Conservation (phyloP, 2,329 filamentous ascomycete genomes). For the Taxawa tesnikishii region DNA sequence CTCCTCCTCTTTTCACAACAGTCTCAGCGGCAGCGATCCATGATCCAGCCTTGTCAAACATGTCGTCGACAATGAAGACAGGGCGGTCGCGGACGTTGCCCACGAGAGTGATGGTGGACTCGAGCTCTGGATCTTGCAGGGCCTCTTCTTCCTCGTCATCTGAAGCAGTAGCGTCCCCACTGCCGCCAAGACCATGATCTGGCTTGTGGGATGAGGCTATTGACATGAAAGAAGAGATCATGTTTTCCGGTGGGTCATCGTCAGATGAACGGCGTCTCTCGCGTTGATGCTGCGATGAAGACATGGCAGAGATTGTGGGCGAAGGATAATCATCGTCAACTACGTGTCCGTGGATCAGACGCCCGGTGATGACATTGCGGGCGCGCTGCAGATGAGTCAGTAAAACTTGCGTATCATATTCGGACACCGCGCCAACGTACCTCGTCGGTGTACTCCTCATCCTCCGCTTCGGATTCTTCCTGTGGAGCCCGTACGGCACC, state of each 20-base stretch:
- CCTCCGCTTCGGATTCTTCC: constrained; percentile 18
- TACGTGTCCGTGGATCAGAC: constrained; percentile 85
- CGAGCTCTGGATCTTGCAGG: constrained; percentile 66
- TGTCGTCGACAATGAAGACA: constrained; percentile 94
- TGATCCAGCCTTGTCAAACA: constrained; percentile 94
- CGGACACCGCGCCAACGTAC: constrained; percentile 7
- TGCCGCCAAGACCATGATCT: constrained; percentile 58
- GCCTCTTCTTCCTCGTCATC: constrained; percentile 90
- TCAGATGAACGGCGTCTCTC: constrained; percentile 31
- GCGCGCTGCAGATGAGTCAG: constrained; percentile 39
- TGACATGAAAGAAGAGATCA: constrained; percentile 73
- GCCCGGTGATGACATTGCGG: constrained; percentile 79
- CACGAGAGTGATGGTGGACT: constrained; percentile 95
- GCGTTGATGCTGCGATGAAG: constrained; percentile 43
- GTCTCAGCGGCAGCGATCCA: constrained; percentile 98
- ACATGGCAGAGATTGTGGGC: constrained; percentile 52
- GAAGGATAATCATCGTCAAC: constrained; percentile 90
- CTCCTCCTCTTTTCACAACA: constrained; percentile 81
- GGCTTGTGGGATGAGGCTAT: constrained; percentile 56
- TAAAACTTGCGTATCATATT: background rate
- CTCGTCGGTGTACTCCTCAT: constrained; percentile 24
- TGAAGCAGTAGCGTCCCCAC: constrained; percentile 67
- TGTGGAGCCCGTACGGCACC: constrained; percentile 12
- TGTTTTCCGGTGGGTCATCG: constrained; percentile 59
- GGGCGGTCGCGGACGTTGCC: constrained; percentile 80